A percentile compares a stretch with the other conserved stretches of the same genome.
Evolutionary conservation across 768 basidiomycete species (phyloP).

Genomic region (Mycena vitilis): DNA sequence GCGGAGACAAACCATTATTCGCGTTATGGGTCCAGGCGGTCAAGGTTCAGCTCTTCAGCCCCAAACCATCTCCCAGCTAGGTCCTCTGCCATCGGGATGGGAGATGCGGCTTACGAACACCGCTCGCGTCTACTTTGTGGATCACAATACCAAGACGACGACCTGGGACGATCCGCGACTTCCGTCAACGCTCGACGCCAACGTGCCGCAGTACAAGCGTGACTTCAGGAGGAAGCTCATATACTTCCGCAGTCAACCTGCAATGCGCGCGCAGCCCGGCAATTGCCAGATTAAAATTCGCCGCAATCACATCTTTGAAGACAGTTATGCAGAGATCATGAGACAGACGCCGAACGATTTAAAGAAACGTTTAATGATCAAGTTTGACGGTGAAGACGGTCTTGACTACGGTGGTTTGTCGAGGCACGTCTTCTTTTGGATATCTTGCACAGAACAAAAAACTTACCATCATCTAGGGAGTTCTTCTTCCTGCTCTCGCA

Average conservation of each 20-base stretch:
- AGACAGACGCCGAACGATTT: conserved; percentile 97
- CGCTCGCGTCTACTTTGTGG: conserved; percentile 98
- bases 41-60: conserved; percentile 90
- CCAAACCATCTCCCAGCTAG: conserved; percentile 96
- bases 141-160: conserved; percentile 99
- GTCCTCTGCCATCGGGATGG: conserved; percentile 97
- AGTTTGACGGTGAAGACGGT: conserved; percentile 99
- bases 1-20: conserved; percentile 94
- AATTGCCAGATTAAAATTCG: conserved; percentile 99
- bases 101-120: conserved; percentile 99
- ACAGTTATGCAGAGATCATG: conserved; percentile 99
- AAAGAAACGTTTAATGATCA: conserved; percentile 99
- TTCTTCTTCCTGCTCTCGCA: conserved; percentile 99
- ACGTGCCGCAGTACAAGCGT: conserved; percentile 99
- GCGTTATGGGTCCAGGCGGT: conserved; percentile 95
- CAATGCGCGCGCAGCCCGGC: conserved; percentile 97
- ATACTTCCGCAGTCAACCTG: conserved; percentile 99
- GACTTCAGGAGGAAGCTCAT: conserved; percentile 99
- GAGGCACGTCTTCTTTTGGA: conserved; percentile 63
- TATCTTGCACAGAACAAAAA: conserved; percentile 4
- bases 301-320: conserved; percentile 98
- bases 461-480: conserved; percentile 68
- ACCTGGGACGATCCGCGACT: conserved; percentile 99
- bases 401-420: conserved; percentile 98
- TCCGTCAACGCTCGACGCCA: conserved; percentile 94